phyloP scores from a whole-genome alignment of 2,329 filamentous ascomycete species.

The Arthroderma sp. region DNA sequence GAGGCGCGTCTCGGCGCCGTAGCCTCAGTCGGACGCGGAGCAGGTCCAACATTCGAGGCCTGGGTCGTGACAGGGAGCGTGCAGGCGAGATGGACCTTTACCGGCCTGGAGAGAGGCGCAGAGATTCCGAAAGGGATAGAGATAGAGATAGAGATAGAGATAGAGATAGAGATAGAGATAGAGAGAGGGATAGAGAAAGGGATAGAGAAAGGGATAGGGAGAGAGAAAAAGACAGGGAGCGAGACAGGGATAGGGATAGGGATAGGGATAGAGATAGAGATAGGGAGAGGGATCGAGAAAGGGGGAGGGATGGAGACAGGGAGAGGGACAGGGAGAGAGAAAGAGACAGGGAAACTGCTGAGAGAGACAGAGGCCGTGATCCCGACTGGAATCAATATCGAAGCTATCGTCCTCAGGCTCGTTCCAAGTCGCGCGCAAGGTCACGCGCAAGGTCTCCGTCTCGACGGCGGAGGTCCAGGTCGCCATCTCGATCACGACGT shows the following conservation, averaged over 20 bases:
- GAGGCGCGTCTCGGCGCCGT: constrained; percentile 21
- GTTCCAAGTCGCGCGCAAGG: constrained; percentile 13
- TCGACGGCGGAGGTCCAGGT: constrained; percentile 9
- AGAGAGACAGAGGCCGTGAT: constrained; percentile 10
- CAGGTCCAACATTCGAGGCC: constrained; percentile 17
- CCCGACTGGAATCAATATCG: constrained; percentile 11
- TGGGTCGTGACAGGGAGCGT: neutral
- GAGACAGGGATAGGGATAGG: constrained; percentile 1
- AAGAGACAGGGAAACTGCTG: constrained; percentile 14
- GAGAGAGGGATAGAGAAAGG: neutral
- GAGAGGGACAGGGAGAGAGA: constrained; percentile 17
- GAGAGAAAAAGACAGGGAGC: constrained; percentile 1
- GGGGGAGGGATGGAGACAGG: constrained; percentile 11
- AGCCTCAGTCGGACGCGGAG: constrained; percentile 22
- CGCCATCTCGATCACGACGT: constrained; percentile 10
- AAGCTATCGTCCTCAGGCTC: constrained; percentile 13
- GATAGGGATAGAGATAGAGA: neutral
- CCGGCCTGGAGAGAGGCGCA: neutral
- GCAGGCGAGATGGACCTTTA: constrained; percentile 1
- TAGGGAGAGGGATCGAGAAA: constrained; percentile 3
- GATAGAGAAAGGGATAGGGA: constrained; percentile 6
- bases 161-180: constrained; percentile 4
- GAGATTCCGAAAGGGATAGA: neutral
- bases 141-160: constrained; percentile 4
- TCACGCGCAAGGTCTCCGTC: constrained; percentile 14